phyloP scores from a whole-genome alignment of 2,329 filamentous ascomycete species.

The Colletotrichum costaricense region DNA sequence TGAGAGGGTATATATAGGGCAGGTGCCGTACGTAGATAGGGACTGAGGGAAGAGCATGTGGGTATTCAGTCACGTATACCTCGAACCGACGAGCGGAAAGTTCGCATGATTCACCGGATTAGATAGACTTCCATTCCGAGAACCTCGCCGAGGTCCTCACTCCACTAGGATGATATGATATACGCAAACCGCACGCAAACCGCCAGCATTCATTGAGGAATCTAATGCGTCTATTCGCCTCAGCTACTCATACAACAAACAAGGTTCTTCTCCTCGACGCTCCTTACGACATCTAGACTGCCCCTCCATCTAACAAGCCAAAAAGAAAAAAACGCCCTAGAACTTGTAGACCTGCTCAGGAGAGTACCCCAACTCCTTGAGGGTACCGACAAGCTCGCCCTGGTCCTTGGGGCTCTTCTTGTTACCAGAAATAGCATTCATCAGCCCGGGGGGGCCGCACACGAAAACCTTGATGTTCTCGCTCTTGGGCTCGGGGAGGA shows the following conservation, averaged over 20 bases:
- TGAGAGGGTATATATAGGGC: too few species aligned
- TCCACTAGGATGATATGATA: not conserved
- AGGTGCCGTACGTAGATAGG: too few species aligned
- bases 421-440: constrained; percentile 89
- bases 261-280: not conserved
- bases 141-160: too few species aligned
- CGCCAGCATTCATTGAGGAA: not conserved
- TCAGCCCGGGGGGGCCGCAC: constrained; percentile 91
- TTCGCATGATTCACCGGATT: not conserved
- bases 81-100: too few species aligned
- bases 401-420: constrained; percentile 96
- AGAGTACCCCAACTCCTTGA: constrained; percentile 82
- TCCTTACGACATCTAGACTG: not conserved
- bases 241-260: constrained; percentile 25
- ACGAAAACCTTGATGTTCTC: constrained; percentile 97
- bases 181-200: not conserved
- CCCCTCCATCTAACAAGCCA: too few species aligned
- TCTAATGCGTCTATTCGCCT: constrained; percentile 35
- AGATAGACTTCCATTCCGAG: too few species aligned
- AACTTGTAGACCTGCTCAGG: constrained; percentile 95
- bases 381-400: constrained; percentile 84
- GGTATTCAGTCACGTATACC: too few species aligned
- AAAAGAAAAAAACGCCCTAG: constrained; percentile 54
- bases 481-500: constrained; percentile 90
- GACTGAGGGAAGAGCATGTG: too few species aligned